Evolutionary conservation across 2,329 filamentous ascomycete species (phyloP).

Genomic region (Curvularia hawaiiensis): DNA sequence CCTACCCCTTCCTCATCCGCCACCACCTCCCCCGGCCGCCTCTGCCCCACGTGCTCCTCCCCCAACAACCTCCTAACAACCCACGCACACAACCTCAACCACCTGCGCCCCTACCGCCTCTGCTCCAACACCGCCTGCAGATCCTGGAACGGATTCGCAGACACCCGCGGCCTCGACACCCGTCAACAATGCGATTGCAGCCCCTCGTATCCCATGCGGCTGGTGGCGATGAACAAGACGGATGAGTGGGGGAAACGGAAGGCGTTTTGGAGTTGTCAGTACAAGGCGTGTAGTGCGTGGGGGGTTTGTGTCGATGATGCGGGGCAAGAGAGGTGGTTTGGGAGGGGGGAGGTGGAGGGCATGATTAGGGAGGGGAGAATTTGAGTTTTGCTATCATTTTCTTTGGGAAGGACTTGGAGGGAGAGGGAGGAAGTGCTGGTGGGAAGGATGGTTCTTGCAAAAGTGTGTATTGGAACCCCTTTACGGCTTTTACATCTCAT

Average conservation of each 20-base stretch:
- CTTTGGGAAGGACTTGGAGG: too few relatives aligned
- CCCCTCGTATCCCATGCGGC: neutral
- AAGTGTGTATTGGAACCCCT: too few relatives aligned
- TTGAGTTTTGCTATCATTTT: neutral
- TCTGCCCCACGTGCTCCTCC: conserved; percentile 1
- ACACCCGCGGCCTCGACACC: neutral
- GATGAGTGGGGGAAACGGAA: neutral
- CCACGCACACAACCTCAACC: neutral
- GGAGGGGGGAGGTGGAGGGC: neutral
- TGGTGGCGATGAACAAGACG: conserved; percentile 1
- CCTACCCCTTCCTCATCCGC: neutral
- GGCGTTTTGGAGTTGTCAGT: conserved; percentile 13
- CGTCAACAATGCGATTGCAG: neutral
- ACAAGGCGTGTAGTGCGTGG: conserved; percentile 8
- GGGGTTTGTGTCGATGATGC: neutral
- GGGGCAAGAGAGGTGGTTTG: neutral
- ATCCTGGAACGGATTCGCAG: conserved; percentile 10
- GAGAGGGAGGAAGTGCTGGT: too few relatives aligned
- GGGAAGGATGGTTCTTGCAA: too few relatives aligned
- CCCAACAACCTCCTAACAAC: neutral
- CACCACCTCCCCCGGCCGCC: neutral
- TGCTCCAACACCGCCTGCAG: neutral
- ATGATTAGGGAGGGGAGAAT: neutral
- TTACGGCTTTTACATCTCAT: too few relatives aligned
- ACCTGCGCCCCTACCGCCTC: neutral